Evolutionary conservation across 2,329 filamentous ascomycete genomes (phyloP).

Genomic region (Cladorrhinum sp.): DNA sequence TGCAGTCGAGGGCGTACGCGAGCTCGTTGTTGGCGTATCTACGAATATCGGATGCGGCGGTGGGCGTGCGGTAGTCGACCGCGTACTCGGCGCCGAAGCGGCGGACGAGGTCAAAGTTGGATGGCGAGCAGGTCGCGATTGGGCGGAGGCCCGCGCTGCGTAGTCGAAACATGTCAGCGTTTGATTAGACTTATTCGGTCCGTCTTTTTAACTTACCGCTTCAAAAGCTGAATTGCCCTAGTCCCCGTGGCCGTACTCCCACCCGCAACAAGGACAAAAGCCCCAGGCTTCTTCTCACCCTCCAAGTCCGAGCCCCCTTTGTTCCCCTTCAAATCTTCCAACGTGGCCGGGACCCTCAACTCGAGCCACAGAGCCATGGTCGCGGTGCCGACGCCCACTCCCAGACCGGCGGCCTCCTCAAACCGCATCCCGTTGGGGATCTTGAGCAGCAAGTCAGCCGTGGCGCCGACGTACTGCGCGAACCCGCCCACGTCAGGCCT

Average conservation of each 20-base stretch:
- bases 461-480: slow-evolving; percentile 29
- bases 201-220: slow-evolving; percentile 25
- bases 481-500: slow-evolving; percentile 30
- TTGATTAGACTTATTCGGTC: too few species aligned
- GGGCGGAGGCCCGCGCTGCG: slow-evolving; percentile 35
- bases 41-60: slow-evolving; percentile 35
- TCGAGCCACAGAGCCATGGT: background rate
- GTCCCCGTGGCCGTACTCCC: slow-evolving; percentile 44
- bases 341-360: background rate
- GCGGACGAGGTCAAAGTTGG: slow-evolving; percentile 41
- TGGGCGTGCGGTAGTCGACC: slow-evolving; percentile 43
- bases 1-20: slow-evolving; percentile 42
- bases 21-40: slow-evolving; percentile 38
- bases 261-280: slow-evolving; percentile 39
- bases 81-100: slow-evolving; percentile 41
- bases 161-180: too few species aligned
- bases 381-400: background rate
- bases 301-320: background rate
- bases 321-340: background rate
- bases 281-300: background rate
- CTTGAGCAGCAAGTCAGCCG: slow-evolving; percentile 24
- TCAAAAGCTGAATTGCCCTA: slow-evolving; percentile 43
- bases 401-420: background rate
- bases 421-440: slow-evolving; percentile 21
- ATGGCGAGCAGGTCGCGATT: slow-evolving; percentile 43